Percentiles rank a stretch among this genome's conserved stretches.
Evolutionary conservation across 345 rosid genomes (phyloP).

Genomic region (Erysimum cheiranthoides): DNA sequence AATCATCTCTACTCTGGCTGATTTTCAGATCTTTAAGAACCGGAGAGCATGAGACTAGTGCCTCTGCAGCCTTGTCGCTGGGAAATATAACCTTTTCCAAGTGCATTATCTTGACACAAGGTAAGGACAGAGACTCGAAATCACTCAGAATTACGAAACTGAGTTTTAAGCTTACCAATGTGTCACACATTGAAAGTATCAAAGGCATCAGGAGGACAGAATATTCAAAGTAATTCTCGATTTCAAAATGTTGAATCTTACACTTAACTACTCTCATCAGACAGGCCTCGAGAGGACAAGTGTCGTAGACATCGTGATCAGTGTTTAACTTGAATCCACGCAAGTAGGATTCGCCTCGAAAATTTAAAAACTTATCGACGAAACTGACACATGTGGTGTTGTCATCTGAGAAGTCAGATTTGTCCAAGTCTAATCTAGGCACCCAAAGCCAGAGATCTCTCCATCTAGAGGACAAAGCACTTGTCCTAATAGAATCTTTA

Average conservation of each 20-base stretch:
- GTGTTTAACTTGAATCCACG: constrained; percentile 29
- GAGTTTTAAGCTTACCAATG: constrained; percentile 29
- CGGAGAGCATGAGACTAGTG: constrained; percentile 7
- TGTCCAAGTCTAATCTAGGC: constrained; percentile 23
- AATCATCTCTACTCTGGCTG: not conserved
- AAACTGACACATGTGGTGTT: not conserved
- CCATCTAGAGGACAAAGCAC: constrained; percentile 38
- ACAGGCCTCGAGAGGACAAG: not conserved
- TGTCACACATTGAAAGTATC: not conserved
- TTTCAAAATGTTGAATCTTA: constrained; percentile 33
- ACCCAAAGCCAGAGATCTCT: constrained; percentile 27
- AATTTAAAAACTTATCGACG: constrained; percentile 19
- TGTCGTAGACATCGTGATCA: not conserved
- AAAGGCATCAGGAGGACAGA: not conserved
- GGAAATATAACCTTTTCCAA: not conserved
- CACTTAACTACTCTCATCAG: constrained; percentile 10
- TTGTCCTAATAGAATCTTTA: constrained; percentile 15
- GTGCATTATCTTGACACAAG: constrained; percentile 16
- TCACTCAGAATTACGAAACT: not conserved
- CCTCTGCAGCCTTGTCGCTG: not conserved
- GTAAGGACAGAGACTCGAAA: constrained; percentile 2
- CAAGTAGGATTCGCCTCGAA: constrained; percentile 18
- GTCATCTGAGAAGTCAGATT: constrained; percentile 21
- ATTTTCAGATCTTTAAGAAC: constrained; percentile 16
- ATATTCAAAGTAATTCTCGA: not conserved